Base-by-base conservation (phyloP, 345 rosid genomes). In the Viola odorata region DNA sequence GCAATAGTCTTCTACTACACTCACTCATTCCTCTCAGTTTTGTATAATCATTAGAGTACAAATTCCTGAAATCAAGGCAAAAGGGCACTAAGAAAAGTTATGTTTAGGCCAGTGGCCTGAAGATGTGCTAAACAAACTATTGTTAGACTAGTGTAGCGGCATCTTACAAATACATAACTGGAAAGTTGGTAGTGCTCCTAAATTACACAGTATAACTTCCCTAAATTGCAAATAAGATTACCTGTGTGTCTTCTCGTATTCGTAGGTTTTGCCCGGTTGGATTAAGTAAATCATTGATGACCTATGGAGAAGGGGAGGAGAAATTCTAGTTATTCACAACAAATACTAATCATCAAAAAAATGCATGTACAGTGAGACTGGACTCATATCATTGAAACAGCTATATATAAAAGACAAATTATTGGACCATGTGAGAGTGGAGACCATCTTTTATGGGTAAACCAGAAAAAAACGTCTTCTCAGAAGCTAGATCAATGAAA, bases 191-290 rank as follows among this genome's bases (percentile, higher is more conserved):
- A 23, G 32, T 23, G 32, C 32, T 23, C 32, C 32, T 23, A 23
- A 23, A 23, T 23, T 23, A 23, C 32, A 23, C 32, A 23, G 32
- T 23, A 23, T 23, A 23, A 23, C 55, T 57, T 52, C 6, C 12
- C 1, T 11, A 3, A 64, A 3, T 38, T 13, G 7, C 41, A 56
- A 13, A 11, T 60, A 12, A 58, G n/a, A 23, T 23, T 61, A 92
- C 98, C 96, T 92, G 95, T 45, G 85, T 63, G 70, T 92, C 98
- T 71, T 92, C 96, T 63, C 98, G 79, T 75, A 92, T 83, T 69
- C 91, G 78, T 57, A 92, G 86, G 74, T 92, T 92, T 75, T 92
- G 96, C 36, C 89, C 95, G 11, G 83, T 76, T 75, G 96, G 83
- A 79, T 89, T 84, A 52, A 92, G 95, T 63, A 89, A 85, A 75